Evolutionary conservation across 257 asterid genomes (phyloP), one percentile per base, ranked within the genome.

Genomic region (Solanum piurae): DNA sequence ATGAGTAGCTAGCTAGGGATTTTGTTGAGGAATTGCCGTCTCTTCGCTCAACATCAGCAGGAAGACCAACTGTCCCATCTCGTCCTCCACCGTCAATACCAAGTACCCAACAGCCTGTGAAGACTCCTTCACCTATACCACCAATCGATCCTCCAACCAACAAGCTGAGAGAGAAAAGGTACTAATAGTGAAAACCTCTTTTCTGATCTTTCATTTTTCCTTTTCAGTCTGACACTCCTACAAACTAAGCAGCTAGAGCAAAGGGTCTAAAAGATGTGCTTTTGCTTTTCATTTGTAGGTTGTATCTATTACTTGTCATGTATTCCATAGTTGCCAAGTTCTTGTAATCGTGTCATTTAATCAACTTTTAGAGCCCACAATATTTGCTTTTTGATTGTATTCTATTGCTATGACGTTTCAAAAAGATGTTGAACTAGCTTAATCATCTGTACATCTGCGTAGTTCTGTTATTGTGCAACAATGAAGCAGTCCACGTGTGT

Each of bases 101-200:
- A 91, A 90, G 95, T 83, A 89, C 92, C 89, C 93, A 93, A 86
- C 90, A 93, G 40, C 88, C 93, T 7, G 86, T 90, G 86, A 95
- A 91, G 90, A 90, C 96, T 82, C 92, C 94, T 52, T 87, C 86
- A 68, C 94, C 97, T 74, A 89, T 94, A 74, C 96, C 98, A 38
- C 95, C 94, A 27, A 91, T 93, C 88, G 96, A 95, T 90, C 98
- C 95, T 87, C 96, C 98, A 85, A 86, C 90, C 90, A 92, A 90
- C 93, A 87, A 90, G 88, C 95, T 90, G 89, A 90, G 94, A 88
- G 98, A 97, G 93, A 97, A 97, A 89, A 97, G 94, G 99, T 95
- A 92, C 87, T 72, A 55, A 83, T 20, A 76, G 73, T 83, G 58
- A 69, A 87, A 12, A 62, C 62, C 62, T 79, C 84, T 79, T 44